Evolutionary conservation across 306 rosid species (phyloP), one percentile per base, ranked within the genome.

Genomic region (Calophaca sinica): DNA sequence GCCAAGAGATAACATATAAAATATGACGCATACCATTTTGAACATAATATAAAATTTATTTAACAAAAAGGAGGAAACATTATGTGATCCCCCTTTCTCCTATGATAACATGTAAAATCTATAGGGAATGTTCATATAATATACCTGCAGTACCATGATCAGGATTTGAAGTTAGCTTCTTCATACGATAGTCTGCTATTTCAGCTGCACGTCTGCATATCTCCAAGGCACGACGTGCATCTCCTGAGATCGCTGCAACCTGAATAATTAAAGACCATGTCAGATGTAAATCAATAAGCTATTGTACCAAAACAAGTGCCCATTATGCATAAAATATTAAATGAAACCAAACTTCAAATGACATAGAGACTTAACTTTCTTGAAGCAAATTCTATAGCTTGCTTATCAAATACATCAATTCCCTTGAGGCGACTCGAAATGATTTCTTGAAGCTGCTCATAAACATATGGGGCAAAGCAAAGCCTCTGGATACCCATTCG

Each of bases 161-260:
- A 32, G 87, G 62, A 81, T 77, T 79, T 68, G 86, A 74, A 74
- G 29, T 68, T 67, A 73, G 78, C 60, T 81, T 84, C 87, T 91
- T 94, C 4, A 78, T 14, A 55, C 79, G 85, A 77, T 88, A 94
- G 83, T 90, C 98, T 15, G 88, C 86, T 69, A 94, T 88, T 87
- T 94, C 98, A 66, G 98, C 97, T 3, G 97, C 98, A 68, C 96
- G 90, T 81, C 93, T 84, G 80, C 97, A 94, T 74, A 94, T 94
- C 83, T 91, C 98, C 68, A 91, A 68, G 72, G 97, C 97, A 77
- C 98, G 96, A 1, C 97, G 96, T 28, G 98, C 98, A 83, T 94
- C 98, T 76, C 98, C 98, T 10, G 98, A 91, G 70, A 94, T 88
- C 9, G 96, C 97, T 79, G 96, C 97, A 41, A 94, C 98, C 98